Evolutionary conservation across 106 monocot species (phyloP).

Genomic region (Dioscorea alata): DNA sequence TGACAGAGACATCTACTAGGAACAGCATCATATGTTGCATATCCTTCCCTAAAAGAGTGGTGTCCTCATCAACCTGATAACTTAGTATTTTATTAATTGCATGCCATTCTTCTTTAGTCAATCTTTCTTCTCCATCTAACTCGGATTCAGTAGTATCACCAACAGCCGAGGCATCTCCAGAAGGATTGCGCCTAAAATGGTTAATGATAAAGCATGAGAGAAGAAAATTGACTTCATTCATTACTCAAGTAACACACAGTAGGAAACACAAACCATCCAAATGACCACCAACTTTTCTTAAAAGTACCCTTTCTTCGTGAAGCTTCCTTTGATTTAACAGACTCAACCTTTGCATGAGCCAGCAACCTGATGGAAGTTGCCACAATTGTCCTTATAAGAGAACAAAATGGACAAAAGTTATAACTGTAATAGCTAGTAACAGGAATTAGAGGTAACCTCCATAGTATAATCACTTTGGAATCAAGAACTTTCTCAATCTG

Average conservation of each 20-base stretch:
- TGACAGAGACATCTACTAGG: conserved; percentile 76
- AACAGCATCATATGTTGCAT: conserved; percentile 51
- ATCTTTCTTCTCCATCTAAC: conserved; percentile 48
- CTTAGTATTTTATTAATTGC: conserved; percentile 81
- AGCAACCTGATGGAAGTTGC: conserved; percentile 50
- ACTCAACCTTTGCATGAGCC: conserved; percentile 94
- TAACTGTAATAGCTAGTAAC: background rate
- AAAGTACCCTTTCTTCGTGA: conserved; percentile 40
- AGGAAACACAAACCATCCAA: conserved; percentile 68
- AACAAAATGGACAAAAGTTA: background rate
- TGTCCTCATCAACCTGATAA: conserved; percentile 68
- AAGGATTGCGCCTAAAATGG: conserved; percentile 22
- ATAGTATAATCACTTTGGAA: conserved; percentile 83
- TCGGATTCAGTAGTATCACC: conserved; percentile 23
- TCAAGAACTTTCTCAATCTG: conserved; percentile 90
- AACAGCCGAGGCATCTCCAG: conserved; percentile 35
- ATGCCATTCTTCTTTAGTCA: conserved; percentile 95
- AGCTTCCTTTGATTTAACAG: conserved; percentile 76
- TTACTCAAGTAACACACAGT: background rate
- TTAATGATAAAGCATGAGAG: background rate
- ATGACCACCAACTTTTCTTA: conserved; percentile 85
- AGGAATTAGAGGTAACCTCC: conserved; percentile 50
- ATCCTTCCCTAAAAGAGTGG: conserved; percentile 39
- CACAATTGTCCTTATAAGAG: background rate
- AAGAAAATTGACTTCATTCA: background rate